Evolutionary conservation across 495 filamentous ascomycete species (phyloP).

Genomic region (Aspergillus cristatus): DNA sequence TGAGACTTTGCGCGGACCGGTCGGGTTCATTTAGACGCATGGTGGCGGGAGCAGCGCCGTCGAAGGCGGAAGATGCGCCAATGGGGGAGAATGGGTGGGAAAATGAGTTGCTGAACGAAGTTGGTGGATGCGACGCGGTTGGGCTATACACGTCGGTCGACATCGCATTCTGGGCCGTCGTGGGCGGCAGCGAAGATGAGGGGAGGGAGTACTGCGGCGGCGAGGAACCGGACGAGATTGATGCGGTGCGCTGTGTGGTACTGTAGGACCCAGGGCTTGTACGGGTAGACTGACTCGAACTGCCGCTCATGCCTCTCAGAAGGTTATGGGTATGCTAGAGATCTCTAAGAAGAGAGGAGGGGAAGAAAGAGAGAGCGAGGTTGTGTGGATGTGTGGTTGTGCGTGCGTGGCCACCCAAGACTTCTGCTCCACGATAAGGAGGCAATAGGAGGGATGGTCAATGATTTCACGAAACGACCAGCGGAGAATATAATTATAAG

Average conservation of each 20-base stretch:
- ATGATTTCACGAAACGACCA: too few relatives aligned
- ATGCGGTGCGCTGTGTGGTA: slow-evolving; percentile 37
- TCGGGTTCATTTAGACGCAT: slow-evolving; percentile 42
- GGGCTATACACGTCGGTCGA: slow-evolving; percentile 42
- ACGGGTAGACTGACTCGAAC: slow-evolving; percentile 39
- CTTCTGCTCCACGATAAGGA: too few relatives aligned
- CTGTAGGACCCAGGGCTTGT: slow-evolving; percentile 40
- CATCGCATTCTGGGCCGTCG: slow-evolving; percentile 43
- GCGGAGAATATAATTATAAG: too few relatives aligned
- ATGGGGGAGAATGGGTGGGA: slow-evolving; percentile 37
- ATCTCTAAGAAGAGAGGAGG: slow-evolving; percentile 19
- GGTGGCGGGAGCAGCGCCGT: slow-evolving; percentile 32
- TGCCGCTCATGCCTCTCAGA: slow-evolving; percentile 40
- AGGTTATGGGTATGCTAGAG: slow-evolving; percentile 6
- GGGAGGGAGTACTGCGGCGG: slow-evolving; percentile 30
- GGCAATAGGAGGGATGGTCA: too few relatives aligned
- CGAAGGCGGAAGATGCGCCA: slow-evolving; percentile 23
- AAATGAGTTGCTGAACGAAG: slow-evolving; percentile 30
- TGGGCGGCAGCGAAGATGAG: slow-evolving; percentile 29
- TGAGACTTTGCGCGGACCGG: slow-evolving; percentile 38
- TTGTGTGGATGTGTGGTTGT: too few relatives aligned
- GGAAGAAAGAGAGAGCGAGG: slow-evolving; percentile 14
- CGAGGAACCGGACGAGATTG: slow-evolving; percentile 39
- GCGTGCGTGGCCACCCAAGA: too few relatives aligned
- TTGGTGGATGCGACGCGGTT: slow-evolving; percentile 30